A percentile compares a stretch with the other conserved stretches of the same genome.
Evolutionary conservation across 1,284 basidiomycete genomes (phyloP).

Genomic region (Schizophyllum amplum): DNA sequence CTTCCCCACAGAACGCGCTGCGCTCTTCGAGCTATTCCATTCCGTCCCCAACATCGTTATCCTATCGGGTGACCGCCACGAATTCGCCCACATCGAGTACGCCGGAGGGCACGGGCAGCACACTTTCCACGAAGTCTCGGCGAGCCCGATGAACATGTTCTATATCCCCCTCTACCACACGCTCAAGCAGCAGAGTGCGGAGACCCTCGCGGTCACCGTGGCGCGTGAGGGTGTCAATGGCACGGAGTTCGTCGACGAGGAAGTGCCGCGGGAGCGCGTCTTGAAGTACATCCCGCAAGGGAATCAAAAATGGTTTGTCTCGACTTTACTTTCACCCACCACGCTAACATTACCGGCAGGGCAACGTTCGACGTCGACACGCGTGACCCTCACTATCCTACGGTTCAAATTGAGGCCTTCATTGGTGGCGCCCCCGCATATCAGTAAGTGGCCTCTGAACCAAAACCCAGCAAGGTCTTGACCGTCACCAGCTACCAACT

Average conservation of each 20-base stretch:
- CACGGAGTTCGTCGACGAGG: conserved; percentile 22
- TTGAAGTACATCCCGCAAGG: conserved; percentile 58
- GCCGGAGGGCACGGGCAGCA: conserved; percentile 26
- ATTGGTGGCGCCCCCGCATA: conserved; percentile 61
- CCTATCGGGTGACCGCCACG: conserved; percentile 69
- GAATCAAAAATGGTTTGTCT: conserved; percentile 52
- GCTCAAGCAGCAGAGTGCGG: conserved; percentile 34
- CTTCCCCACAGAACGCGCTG: conserved; percentile 55
- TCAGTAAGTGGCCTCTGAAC: conserved; percentile 29
- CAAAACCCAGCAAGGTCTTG: neutral
- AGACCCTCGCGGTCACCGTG: conserved; percentile 22
- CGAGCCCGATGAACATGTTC: conserved; percentile 67
- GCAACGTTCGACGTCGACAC: conserved; percentile 73
- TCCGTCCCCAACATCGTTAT: conserved; percentile 69
- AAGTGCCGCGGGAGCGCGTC: conserved; percentile 52
- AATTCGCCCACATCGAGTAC: conserved; percentile 66
- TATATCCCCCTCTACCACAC: conserved; percentile 56
- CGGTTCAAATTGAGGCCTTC: conserved; percentile 48
- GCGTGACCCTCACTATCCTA: conserved; percentile 43
- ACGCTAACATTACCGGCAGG: conserved; percentile 25
- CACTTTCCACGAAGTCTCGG: conserved; percentile 33
- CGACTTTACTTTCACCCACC: neutral
- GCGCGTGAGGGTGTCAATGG: conserved; percentile 10
- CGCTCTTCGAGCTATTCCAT: conserved; percentile 49
- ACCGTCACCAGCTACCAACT: conserved; percentile 31